Conservation (phyloP, 129 eudicot species). For the Chrysanthemum lavandulifolium region DNA sequence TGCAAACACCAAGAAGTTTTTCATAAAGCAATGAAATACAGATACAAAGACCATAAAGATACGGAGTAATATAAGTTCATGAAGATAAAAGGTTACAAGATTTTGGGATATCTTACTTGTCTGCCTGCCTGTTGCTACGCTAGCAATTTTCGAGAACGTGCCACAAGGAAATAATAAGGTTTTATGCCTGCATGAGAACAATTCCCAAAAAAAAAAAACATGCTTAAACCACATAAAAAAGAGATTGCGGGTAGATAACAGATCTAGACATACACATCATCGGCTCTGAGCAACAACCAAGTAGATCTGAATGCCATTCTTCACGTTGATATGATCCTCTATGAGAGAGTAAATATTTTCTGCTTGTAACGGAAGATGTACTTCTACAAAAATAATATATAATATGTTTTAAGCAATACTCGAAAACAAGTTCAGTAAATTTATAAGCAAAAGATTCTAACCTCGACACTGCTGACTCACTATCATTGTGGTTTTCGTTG, state of each 20-base stretch:
- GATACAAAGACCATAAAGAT: not conserved
- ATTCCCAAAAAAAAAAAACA: not conserved
- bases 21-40: not conserved
- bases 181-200: slow-evolving; percentile 52
- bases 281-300: slow-evolving; percentile 82
- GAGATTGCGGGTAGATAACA: not conserved
- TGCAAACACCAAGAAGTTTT: slow-evolving; percentile 17
- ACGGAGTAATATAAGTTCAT: not conserved
- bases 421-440: not conserved
- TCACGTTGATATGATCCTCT: slow-evolving; percentile 30
- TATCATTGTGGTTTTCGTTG: slow-evolving; percentile 33
- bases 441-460: slow-evolving; percentile 21
- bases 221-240: not conserved
- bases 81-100: slow-evolving; percentile 1
- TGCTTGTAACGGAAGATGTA: not conserved
- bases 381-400: slow-evolving; percentile 5
- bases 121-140: slow-evolving; percentile 16
- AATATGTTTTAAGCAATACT: not conserved
- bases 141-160: slow-evolving; percentile 6
- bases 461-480: slow-evolving; percentile 46
- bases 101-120: slow-evolving; percentile 19
- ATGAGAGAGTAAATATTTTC: not conserved
- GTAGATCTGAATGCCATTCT: slow-evolving; percentile 85
- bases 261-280: slow-evolving; percentile 41
- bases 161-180: slow-evolving; percentile 28